These are phyloP conservation scores for Lycium barbarum DNA, from an alignment of 257 asterid genomes.

Conservation along the genomic window DNA sequence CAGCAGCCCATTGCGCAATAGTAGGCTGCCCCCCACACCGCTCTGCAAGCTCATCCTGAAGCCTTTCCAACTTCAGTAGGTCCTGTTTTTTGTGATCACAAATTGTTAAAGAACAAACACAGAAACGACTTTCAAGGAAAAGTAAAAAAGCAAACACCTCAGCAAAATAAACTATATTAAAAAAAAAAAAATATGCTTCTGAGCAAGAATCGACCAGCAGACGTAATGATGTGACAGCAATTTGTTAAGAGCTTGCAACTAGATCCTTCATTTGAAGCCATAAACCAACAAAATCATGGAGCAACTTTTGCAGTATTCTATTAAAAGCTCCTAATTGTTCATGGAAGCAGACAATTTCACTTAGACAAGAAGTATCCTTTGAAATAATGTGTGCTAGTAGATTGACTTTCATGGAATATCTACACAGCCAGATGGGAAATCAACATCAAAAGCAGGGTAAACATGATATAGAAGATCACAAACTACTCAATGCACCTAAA, in stretches of 20 bases:
- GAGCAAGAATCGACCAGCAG: not conserved
- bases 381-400: not conserved
- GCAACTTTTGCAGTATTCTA: not conserved
- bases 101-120: slow-evolving; percentile 31
- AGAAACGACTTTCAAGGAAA: not conserved
- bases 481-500: not conserved
- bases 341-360: not conserved
- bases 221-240: not conserved
- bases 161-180: not conserved
- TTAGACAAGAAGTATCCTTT: not conserved
- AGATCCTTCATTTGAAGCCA: not conserved
- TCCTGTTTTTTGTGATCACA: slow-evolving; percentile 48
- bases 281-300: not conserved
- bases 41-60: slow-evolving; percentile 64
- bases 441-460: not conserved
- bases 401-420: not conserved
- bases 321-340: not conserved
- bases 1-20: slow-evolving; percentile 86
- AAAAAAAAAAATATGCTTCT: not conserved
- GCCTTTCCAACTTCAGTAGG: slow-evolving; percentile 78
- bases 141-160: not conserved
- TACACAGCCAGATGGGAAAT: not conserved
- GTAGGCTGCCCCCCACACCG: slow-evolving; percentile 72
- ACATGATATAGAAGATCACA: not conserved
- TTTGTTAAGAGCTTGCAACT: not conserved